Base-by-base conservation (phyloP, 495 filamentous ascomycete genomes). In the Usnea hakonensis region DNA sequence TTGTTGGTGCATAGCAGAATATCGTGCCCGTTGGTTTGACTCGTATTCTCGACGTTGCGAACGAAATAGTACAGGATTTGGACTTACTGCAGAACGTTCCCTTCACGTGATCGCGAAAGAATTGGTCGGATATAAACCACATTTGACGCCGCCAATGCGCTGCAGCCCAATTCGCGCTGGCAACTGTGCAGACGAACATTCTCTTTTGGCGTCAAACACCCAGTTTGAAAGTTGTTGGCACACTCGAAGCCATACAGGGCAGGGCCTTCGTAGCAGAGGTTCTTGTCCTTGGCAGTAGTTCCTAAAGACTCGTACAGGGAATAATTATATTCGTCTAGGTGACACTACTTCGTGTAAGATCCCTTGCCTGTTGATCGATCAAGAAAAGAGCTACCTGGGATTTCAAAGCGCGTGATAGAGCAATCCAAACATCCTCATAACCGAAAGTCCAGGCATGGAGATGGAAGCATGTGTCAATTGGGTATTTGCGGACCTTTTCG, bases 361-460 rank as follows among this genome's bases (percentile, higher is more conserved):
- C 23, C 32, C 28, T 37, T 38, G 23, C 9, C 35, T 14, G 33
- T 30, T 19, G 23, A 57, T 33, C 0, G 8, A 9, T 41, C n/a
- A 13, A 36, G 36, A 28, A 17, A 35, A n/a, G n/a, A 7, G 33
- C 56, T 63, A 88, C 89, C 73, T 82, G 83, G 3, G 84, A 84
- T 28, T 81, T 72, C 3, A 97, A 75, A 13, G 83, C 81, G 16
- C 85, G 81, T 1, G 90, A 85, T 16, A 97, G 74, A 5, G 90
- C 88, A 60, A 90, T 77, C 91, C 91, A 97, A 0, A 96, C 90
- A 60, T 96, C 89, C 71, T 96, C 90, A 55, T 90, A 90, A 32
- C 93, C 93, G 71, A 94, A 95, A 2, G 93, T 97, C 93, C 92
- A 97, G 3, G 91, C 83, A 55, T 90, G 80, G 55, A 97, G 82